These are phyloP conservation scores for Gomphus sp. DNA, from an alignment of 1,284 basidiomycete genomes.

Conservation along the genomic window DNA sequence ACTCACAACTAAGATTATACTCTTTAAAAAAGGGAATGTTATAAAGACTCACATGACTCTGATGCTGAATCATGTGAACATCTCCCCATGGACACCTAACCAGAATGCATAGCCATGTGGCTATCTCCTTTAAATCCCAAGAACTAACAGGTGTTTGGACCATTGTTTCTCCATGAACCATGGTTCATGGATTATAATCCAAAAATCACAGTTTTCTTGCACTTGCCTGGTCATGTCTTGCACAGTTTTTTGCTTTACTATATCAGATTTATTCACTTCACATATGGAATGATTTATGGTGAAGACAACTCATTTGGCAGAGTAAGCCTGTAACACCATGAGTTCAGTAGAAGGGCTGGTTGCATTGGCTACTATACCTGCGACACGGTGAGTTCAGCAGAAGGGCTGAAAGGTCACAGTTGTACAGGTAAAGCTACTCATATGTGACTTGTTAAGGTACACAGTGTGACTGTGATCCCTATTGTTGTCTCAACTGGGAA, in stretches of 20 bases:
- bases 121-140: constrained; percentile 1
- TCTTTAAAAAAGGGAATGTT: neutral
- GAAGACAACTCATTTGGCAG: too few relatives aligned
- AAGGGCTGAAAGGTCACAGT: too few relatives aligned
- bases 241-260: neutral
- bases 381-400: too few relatives aligned
- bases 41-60: constrained; percentile 4
- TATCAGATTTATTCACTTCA: neutral
- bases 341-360: too few relatives aligned
- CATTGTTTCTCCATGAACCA: neutral
- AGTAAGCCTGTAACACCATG: too few relatives aligned
- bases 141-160: neutral
- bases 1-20: neutral
- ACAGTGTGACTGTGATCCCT: too few relatives aligned
- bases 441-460: too few relatives aligned
- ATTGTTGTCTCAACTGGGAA: too few relatives aligned
- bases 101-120: neutral
- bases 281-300: too few relatives aligned
- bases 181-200: constrained; percentile 6
- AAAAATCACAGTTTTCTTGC: neutral
- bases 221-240: neutral
- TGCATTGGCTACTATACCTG: too few relatives aligned
- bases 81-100: neutral
- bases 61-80: neutral
- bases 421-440: too few relatives aligned